Conservation (phyloP, 257 asterid genomes). For the Primulina tabacum region DNA sequence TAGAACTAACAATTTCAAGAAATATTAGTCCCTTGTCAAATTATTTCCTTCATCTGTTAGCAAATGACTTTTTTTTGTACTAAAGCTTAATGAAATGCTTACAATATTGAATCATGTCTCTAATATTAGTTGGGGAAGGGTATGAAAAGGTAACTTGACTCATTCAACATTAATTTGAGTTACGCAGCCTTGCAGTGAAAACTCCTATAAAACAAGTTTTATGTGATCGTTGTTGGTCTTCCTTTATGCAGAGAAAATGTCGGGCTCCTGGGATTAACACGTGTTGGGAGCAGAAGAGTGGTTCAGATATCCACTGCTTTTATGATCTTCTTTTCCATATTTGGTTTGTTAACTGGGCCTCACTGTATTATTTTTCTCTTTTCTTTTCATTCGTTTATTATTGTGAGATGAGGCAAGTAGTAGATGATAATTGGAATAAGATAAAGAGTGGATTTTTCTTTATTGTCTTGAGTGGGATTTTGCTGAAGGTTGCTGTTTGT, state of each 20-base stretch:
- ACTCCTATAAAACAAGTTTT: constrained; percentile 4
- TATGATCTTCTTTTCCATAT: constrained; percentile 97
- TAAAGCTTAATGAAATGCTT: no score
- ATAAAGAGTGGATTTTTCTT: background rate
- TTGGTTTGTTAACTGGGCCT: constrained; percentile 47
- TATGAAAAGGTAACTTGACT: no score
- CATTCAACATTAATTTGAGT: no score
- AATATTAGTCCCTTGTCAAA: no score
- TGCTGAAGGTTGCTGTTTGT: background rate
- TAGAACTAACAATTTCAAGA: no score
- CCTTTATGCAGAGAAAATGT: constrained; percentile 77
- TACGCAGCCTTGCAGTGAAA: no score
- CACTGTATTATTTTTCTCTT: background rate
- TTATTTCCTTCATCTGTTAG: background rate
- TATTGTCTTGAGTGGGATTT: background rate
- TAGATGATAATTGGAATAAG: background rate
- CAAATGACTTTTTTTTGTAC: background rate
- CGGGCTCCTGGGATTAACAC: constrained; percentile 95
- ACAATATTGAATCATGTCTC: no score
- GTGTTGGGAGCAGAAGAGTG: constrained; percentile 97
- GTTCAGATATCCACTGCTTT: constrained; percentile 89
- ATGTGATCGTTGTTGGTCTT: background rate
- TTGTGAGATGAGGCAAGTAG: background rate
- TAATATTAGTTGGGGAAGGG: no score
- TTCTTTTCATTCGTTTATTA: background rate